A percentile compares a stretch with the other conserved stretches of the same genome.
Evolutionary conservation across 106 monocot species (phyloP).

Genomic region (Dendrobium nobile): DNA sequence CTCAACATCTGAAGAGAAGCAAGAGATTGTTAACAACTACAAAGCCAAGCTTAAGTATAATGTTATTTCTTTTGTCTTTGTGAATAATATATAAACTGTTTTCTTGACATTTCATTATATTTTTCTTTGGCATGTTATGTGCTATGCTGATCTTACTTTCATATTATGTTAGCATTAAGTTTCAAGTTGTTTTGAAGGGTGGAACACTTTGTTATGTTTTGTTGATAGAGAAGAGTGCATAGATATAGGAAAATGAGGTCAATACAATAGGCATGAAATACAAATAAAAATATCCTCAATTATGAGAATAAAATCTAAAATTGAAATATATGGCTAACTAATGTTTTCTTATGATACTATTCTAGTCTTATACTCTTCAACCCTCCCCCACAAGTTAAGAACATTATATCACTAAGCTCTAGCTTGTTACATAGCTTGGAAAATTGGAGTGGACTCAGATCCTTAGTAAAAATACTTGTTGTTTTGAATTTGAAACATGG

Average conservation of each 20-base stretch:
- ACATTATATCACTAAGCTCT: background rate
- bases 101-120: background rate
- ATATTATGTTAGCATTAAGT: background rate
- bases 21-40: conserved; percentile 81
- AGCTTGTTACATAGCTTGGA: background rate
- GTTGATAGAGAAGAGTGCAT: too few relatives aligned
- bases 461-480: background rate
- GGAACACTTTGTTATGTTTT: too few relatives aligned
- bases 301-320: background rate
- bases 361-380: background rate
- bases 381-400: background rate
- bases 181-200: background rate
- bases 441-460: background rate
- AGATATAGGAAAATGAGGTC: too few relatives aligned
- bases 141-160: background rate
- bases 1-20: conserved; percentile 76
- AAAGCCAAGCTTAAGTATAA: conserved; percentile 81
- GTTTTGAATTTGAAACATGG: background rate
- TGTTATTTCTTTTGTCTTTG: background rate
- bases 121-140: background rate
- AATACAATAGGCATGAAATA: background rate
- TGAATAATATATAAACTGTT: background rate
- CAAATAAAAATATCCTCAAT: background rate
- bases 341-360: background rate
- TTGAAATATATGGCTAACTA: background rate